These are phyloP conservation scores for Trichoderma harzianum DNA, from an alignment of 2,329 filamentous ascomycete species.

Conservation along the genomic window DNA sequence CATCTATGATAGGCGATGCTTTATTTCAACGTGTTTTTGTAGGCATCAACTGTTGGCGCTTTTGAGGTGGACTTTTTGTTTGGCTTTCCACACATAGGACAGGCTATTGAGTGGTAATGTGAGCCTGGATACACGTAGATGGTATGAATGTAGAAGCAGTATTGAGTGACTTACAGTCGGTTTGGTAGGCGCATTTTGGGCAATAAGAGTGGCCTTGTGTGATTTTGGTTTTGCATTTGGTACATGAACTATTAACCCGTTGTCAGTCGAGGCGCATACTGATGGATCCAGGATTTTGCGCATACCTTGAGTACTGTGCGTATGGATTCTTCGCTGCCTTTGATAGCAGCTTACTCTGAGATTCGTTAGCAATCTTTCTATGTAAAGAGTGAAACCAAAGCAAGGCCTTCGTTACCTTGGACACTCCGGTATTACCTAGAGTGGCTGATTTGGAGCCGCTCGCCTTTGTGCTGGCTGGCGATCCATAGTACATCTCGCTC, in stretches of 20 bases:
- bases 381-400: neutral
- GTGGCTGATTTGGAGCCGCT: conserved; percentile 48
- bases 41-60: conserved; percentile 54
- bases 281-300: neutral
- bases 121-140: conserved; percentile 3
- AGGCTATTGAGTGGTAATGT: conserved; percentile 42
- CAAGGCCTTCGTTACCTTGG: conserved; percentile 46
- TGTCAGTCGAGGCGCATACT: neutral
- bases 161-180: conserved; percentile 47
- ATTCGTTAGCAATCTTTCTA: neutral
- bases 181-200: conserved; percentile 60
- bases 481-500: conserved; percentile 64
- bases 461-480: conserved; percentile 42
- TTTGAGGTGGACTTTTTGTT: conserved; percentile 48
- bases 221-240: conserved; percentile 61
- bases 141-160: neutral
- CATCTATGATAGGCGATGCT: neutral
- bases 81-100: conserved; percentile 61
- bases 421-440: conserved; percentile 54
- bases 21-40: conserved; percentile 62
- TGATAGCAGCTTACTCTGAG: conserved; percentile 60
- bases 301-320: conserved; percentile 51
- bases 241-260: conserved; percentile 46
- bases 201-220: conserved; percentile 59
- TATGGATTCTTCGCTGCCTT: conserved; percentile 65